Evolutionary conservation across 2,329 filamentous ascomycete genomes (phyloP).

Genomic region (Ceratocystis destructans): DNA sequence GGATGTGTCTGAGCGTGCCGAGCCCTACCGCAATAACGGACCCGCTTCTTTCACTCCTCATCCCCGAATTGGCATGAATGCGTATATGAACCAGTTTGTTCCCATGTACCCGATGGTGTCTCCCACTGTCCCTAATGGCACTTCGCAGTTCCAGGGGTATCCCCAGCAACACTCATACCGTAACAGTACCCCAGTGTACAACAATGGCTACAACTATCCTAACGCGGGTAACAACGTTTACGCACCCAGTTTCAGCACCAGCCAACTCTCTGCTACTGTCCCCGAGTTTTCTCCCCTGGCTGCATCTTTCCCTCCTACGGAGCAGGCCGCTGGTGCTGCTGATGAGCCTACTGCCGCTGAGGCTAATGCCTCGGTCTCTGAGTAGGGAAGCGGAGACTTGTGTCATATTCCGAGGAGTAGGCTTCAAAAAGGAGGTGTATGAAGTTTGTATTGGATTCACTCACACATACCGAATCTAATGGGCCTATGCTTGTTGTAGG

Average conservation of each 20-base stretch:
- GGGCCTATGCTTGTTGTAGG: neutral
- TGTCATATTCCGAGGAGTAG: neutral
- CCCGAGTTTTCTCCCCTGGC: slow-evolving; percentile 29
- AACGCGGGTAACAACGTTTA: slow-evolving; percentile 19
- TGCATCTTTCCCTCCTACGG: neutral
- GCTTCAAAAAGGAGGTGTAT: neutral
- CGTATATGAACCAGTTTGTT: slow-evolving; percentile 20
- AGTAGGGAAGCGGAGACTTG: neutral
- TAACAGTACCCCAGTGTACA: slow-evolving; percentile 18
- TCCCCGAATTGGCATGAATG: slow-evolving; percentile 20
- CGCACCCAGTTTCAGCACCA: slow-evolving; percentile 21
- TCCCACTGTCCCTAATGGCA: slow-evolving; percentile 12
- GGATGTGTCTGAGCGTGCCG: slow-evolving; percentile 54
- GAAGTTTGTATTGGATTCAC: neutral
- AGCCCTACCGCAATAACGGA: slow-evolving; percentile 60
- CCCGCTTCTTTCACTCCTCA: slow-evolving; percentile 30
- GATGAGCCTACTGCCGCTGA: neutral
- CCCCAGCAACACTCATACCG: slow-evolving; percentile 25
- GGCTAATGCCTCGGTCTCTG: neutral
- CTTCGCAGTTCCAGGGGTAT: slow-evolving; percentile 18
- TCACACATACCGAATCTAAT: neutral
- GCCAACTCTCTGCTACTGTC: slow-evolving; percentile 29
- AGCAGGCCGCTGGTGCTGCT: neutral
- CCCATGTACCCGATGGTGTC: slow-evolving; percentile 11
- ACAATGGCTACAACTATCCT: slow-evolving; percentile 23